phyloP scores from a whole-genome alignment of 2,329 filamentous ascomycete genomes.

The Claviceps digitariae region DNA sequence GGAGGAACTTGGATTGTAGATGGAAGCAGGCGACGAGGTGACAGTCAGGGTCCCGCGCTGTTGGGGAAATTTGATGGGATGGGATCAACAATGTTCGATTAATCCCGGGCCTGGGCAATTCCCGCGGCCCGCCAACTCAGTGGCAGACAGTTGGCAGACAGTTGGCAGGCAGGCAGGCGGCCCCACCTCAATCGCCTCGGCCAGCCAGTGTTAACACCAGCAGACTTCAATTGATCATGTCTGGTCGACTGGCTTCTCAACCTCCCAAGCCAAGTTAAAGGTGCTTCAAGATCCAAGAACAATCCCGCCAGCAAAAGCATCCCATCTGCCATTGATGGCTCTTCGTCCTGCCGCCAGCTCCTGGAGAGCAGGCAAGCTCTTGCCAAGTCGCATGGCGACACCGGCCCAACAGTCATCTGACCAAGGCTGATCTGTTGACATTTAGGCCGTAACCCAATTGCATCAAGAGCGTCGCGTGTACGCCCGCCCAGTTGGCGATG shows the following conservation, averaged over 20 bases:
- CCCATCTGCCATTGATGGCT: neutral
- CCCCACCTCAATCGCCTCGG: neutral
- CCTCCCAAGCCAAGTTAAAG: neutral
- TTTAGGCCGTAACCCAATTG: conserved; percentile 2
- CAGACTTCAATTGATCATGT: neutral
- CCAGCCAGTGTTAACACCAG: too few species aligned
- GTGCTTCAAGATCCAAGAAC: neutral
- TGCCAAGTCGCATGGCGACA: neutral
- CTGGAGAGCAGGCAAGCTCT: neutral
- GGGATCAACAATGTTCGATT: too few species aligned
- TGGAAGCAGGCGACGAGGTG: neutral
- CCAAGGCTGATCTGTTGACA: neutral
- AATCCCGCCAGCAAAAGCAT: too few species aligned
- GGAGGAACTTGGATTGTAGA: neutral
- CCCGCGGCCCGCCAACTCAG: too few species aligned
- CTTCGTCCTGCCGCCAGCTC: neutral
- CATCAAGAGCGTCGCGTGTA: neutral
- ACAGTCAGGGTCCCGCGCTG: neutral
- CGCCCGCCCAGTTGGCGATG: neutral
- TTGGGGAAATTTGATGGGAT: conserved; percentile 1
- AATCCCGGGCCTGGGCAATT: neutral
- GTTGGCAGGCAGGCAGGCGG: neutral
- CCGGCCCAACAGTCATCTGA: neutral
- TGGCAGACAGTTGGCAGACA: neutral
- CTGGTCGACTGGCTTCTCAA: too few species aligned